Evolutionary conservation across 179 eudicot genomes (phyloP), one percentile per base, ranked within the genome.

Genomic region (Patellifolia procumbens): DNA sequence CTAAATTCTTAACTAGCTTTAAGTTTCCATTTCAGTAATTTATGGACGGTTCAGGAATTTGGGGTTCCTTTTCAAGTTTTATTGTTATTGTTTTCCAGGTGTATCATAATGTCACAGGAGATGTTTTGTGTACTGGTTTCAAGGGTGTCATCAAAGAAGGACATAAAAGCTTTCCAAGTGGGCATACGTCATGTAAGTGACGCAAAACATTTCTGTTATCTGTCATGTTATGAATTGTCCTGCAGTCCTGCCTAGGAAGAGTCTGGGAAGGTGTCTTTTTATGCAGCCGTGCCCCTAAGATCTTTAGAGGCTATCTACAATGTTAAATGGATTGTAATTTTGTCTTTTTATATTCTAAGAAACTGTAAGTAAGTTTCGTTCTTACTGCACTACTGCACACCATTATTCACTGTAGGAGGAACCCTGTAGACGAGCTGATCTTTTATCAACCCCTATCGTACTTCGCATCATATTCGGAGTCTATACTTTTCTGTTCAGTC

Each of bases 141-240:
- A 78, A 89, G 68, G 82, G 87, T 75, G 90, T 89, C 51, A 87
- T 92, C 80, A 94, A 80, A 86, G 94, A 92, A 84, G 97, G 97
- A 28, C 88, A 90, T 74, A 94, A 94, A 88, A 94, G 97, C 86
- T 92, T 92, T 77, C 97, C 96, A 0, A 94, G 98, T 72, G 97
- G 97, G 53, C 98, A 92, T 80, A 86, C 92, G 34, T 92, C 98
- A 70, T 89, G 97, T 94, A 89, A 90, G 96, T 19, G 68, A 56
- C 42, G 56, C 19, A 49, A 70, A 51, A n/a, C n/a, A n/a, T n/a
- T n/a, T n/a, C n/a, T 62, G 4, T 7, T 72, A 13, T 78, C 15
- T 19, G 28, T 29, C 76, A 48, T 61, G 51, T 17, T 70, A 68
- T 55, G 35, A n/a, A n/a, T n/a, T n/a, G n/a, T n/a, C n/a, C n/a